These are phyloP conservation scores for Erigeron canadensis DNA, from an alignment of 129 eudicot species.

Conservation along the genomic window DNA sequence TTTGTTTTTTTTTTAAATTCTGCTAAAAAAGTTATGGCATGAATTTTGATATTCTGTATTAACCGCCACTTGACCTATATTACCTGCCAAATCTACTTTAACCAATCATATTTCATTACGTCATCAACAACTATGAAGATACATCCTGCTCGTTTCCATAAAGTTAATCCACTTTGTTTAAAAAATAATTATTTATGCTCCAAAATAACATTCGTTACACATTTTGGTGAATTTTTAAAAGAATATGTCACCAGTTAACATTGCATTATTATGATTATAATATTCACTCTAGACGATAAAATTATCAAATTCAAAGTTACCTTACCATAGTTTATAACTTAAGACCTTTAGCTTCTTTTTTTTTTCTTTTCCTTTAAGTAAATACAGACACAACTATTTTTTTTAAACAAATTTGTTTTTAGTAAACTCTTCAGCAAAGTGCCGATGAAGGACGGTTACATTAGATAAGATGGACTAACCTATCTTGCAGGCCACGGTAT, in stretches of 20 bases:
- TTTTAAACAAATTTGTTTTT: too few relatives aligned
- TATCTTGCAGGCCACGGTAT: too few relatives aligned
- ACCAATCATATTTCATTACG: conserved; percentile 19
- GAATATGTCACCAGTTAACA: not conserved
- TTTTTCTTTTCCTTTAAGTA: too few relatives aligned
- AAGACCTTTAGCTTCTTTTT: too few relatives aligned
- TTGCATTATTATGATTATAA: not conserved
- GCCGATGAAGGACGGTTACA: too few relatives aligned
- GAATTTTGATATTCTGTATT: not conserved
- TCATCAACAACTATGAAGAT: conserved; percentile 5
- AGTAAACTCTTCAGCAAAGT: too few relatives aligned
- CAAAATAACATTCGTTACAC: conserved; percentile 13
- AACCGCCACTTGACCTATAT: conserved; percentile 30
- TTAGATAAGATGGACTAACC: too few relatives aligned
- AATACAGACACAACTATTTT: too few relatives aligned
- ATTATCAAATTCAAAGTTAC: not conserved
- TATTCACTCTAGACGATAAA: not conserved
- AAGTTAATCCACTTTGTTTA: conserved; percentile 27
- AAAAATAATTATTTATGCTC: not conserved
- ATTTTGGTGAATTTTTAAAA: not conserved
- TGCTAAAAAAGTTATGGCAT: conserved; percentile 19
- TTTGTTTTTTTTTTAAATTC: not conserved
- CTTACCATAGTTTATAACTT: too few relatives aligned
- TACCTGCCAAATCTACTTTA: conserved; percentile 23
- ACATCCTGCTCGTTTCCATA: conserved; percentile 22